A percentile compares a stretch with the other conserved stretches of the same genome.
phyloP scores from a whole-genome alignment of 495 filamentous ascomycete genomes.

The Oleoguttula mirabilis region DNA sequence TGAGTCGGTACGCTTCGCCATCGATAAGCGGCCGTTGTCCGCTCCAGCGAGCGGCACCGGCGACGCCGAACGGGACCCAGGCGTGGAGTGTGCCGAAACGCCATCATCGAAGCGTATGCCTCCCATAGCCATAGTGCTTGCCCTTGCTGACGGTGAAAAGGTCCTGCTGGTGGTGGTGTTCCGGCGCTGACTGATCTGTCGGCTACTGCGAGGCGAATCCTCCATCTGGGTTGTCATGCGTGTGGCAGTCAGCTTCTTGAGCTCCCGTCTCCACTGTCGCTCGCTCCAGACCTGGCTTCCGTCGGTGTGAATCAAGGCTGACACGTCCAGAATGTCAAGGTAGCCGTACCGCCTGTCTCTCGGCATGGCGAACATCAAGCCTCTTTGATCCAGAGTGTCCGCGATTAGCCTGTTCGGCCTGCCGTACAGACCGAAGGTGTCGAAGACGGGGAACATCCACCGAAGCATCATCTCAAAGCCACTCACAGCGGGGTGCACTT shows the following conservation, averaged over 20 bases:
- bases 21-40: conserved; percentile 29
- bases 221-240: conserved; percentile 56
- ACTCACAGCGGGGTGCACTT: conserved; percentile 75
- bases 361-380: conserved; percentile 98
- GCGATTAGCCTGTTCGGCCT: conserved; percentile 78
- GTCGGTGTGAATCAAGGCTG: conserved; percentile 59
- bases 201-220: conserved; percentile 45
- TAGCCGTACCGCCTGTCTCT: conserved; percentile 81
- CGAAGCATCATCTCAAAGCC: conserved; percentile 97
- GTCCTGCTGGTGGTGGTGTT: conserved; percentile 14
- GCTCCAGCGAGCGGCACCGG: conserved; percentile 21
- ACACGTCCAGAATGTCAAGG: conserved; percentile 76
- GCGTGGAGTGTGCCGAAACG: conserved; percentile 43
- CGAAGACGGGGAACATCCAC: conserved; percentile 87
- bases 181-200: conserved; percentile 12
- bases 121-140: conserved; percentile 11
- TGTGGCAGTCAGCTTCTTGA: conserved; percentile 82
- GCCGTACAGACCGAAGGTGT: conserved; percentile 85
- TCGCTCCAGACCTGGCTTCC: conserved; percentile 74
- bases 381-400: conserved; percentile 70
- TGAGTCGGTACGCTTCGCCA: conserved; percentile 30
- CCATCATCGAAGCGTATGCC: conserved; percentile 55
- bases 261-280: conserved; percentile 72
- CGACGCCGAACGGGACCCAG: conserved; percentile 25
- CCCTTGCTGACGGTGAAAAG: conserved; percentile 12